Evolutionary conservation across 1,284 basidiomycete genomes (phyloP).

Genomic region (Cryptococcus neoformans): DNA sequence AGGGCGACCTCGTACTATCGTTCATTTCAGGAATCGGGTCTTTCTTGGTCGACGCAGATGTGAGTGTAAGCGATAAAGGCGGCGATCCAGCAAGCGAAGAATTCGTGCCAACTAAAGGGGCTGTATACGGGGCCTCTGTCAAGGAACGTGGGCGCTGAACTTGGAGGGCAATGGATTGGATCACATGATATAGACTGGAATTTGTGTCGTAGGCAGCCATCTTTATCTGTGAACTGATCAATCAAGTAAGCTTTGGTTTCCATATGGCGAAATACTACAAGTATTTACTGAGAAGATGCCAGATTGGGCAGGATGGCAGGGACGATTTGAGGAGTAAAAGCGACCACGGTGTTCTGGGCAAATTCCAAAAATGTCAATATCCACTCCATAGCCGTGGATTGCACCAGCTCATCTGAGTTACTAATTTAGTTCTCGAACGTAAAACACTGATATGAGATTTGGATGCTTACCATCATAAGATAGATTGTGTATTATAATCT

Average conservation of each 20-base stretch:
- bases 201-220: conserved; percentile 83
- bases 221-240: conserved; percentile 68
- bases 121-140: conserved; percentile 12
- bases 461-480: conserved; percentile 70
- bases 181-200: conserved; percentile 75
- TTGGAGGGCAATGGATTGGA: conserved; percentile 73
- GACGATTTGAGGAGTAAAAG: conserved; percentile 90
- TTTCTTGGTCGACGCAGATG: conserved; percentile 19
- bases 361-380: conserved; percentile 86
- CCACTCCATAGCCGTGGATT: conserved; percentile 86
- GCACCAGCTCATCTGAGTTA: conserved; percentile 75
- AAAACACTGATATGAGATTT: background rate
- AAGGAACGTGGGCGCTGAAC: conserved; percentile 49
- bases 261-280: background rate
- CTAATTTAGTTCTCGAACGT: background rate
- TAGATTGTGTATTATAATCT: conserved; percentile 89
- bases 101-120: conserved; percentile 9
- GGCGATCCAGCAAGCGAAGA: conserved; percentile 25
- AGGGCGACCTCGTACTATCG: conserved; percentile 9
- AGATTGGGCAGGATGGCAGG: conserved; percentile 91
- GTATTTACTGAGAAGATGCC: conserved; percentile 56
- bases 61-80: conserved; percentile 16
- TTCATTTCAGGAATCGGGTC: conserved; percentile 18
- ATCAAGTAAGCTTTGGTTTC: background rate
- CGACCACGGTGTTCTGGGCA: conserved; percentile 85